Evolutionary conservation across 345 rosid genomes (phyloP), one percentile per base, ranked within the genome.

Genomic region (Populus alba): DNA sequence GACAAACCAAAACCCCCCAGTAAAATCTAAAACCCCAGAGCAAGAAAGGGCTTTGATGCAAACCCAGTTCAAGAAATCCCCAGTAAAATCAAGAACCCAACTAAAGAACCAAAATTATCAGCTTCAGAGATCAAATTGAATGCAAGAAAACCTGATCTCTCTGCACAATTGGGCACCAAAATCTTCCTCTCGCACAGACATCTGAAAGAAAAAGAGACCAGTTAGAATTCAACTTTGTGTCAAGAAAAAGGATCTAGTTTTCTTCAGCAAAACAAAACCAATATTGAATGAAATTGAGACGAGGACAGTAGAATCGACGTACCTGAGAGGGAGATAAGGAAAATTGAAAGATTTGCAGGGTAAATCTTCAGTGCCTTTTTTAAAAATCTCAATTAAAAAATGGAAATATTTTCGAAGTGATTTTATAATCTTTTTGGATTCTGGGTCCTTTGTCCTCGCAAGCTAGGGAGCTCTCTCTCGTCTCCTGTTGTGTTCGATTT

Each of bases 51-150:
- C 77, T 77, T 75, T 79, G 81, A 87, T 83, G 68, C 57, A 74
- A 75, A 73, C 85, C 81, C 86, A 78, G 75, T 49, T 76, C 83
- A 84, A 82, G 78, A 81, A 33, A 82, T 17, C 35, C 69, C 72
- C 75, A 23, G 29, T 41, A 53, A 13, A 78, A n/a, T 45, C 80
- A 83, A 81, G 45, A 73, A 77, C 59, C 17, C 79, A 62, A 49
- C 43, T 13, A 78, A 80, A 73, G 77, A 77, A 75, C 67, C 79
- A 65, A 69, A 10, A 80, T 9, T 23, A 68, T 75, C 78, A 74
- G 75, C 77, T 75, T 65, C 65, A 68, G 27, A 37, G 63, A 83
- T 79, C 23, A 77, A 83, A 85, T 75, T 73, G 33, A 76, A 38
- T 71, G 65, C 62, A 68, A 53, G 61, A 61, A 25, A 70, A 35